Evolutionary conservation across 768 basidiomycete genomes (phyloP).

Genomic region (Infundibulicybe gibba): DNA sequence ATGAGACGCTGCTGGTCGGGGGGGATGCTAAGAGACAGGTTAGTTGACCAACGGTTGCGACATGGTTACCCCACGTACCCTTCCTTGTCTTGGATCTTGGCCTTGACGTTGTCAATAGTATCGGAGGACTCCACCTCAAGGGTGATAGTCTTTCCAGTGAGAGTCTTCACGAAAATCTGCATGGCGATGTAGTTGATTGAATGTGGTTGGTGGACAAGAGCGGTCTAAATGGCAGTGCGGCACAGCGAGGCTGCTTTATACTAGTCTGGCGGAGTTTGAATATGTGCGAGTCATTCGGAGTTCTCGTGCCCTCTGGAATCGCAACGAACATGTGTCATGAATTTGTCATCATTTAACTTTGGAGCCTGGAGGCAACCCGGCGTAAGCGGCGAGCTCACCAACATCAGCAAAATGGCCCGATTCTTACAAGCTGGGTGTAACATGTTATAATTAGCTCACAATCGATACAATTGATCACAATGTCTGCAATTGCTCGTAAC

Average conservation of each 20-base stretch:
- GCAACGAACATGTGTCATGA: no score
- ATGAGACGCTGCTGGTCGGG: constrained; percentile 95
- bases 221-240: constrained; percentile 68
- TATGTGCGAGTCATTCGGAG: constrained; percentile 7
- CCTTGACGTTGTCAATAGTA: constrained; percentile 75
- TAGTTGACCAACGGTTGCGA: neutral
- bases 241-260: constrained; percentile 38
- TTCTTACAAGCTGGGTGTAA: no score
- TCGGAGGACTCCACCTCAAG: constrained; percentile 79
- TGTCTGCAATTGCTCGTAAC: no score
- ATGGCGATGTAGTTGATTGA: constrained; percentile 48
- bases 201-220: constrained; percentile 57
- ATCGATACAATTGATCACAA: no score
- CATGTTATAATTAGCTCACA: no score
- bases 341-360: no score
- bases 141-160: constrained; percentile 91
- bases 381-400: no score
- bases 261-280: constrained; percentile 37
- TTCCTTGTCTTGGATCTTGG: constrained; percentile 86
- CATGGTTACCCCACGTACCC: constrained; percentile 28
- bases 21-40: constrained; percentile 44
- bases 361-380: no score
- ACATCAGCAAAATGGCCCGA: no score
- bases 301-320: no score
- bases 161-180: constrained; percentile 88